Base-by-base conservation (phyloP, 208 protist genomes). In the Leishmania braziliensis region DNA sequence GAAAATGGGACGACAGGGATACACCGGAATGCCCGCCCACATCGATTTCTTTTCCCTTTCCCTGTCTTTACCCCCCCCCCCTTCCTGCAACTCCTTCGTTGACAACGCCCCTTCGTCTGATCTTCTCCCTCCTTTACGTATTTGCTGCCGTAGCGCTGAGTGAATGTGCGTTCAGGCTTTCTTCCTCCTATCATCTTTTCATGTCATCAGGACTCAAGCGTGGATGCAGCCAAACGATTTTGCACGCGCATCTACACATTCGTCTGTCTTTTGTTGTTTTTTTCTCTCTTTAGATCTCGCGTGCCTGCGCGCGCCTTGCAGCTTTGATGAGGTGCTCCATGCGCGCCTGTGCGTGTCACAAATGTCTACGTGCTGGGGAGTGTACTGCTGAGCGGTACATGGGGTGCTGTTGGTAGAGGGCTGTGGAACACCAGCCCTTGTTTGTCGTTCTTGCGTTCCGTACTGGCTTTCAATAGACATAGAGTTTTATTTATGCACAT, bases 401-500 rank as follows among this genome's bases (percentile, higher is more conserved):
- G 3, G 3, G 60, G 51, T 16, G 16, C 36, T 36, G 29, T 66
- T 39, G n/a, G 0, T 33, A 18, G 8, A 5, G 23, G 56, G 18
- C 56, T 23, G 2, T 66, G 29, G n/a, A n/a, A 36, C 12, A 66
- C 1, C n/a, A 0, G 60, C 60, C 5, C 12, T 5, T 66, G 23
- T 18, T 29, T 39, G 1, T 14, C n/a, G 10, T n/a, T 18, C 12
- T 36, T 36, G 10, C n/a, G 2, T 18, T 36, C n/a, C 12, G 60
- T 66, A 36, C 60, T 66, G n/a, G 0, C 5, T 39, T 66, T 36
- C 10, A 72, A 51, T 74, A 51, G 74, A 51, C 53, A 69, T 81
- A 75, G 46, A 69, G n/a, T 33, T 75, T 1, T 81, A 48, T 81
- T 8, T 81, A 81, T 75, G 39, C 56, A 36, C 48, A 75, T 36